Base-by-base conservation (phyloP, 768 basidiomycete species). In the Coprinopsis strossmayeri region DNA sequence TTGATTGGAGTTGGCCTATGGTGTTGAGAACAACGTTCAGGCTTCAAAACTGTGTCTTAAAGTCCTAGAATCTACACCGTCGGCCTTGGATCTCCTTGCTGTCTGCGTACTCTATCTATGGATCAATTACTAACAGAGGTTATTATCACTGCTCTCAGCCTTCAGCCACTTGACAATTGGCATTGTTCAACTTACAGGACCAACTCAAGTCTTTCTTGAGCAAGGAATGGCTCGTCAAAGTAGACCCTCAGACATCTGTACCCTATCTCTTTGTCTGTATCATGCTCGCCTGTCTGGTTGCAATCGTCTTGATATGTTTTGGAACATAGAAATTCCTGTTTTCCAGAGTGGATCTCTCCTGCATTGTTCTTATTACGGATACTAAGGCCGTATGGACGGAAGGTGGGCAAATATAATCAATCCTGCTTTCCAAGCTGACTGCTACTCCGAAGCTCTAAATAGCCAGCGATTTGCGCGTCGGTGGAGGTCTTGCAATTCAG, bases 191-290 rank as follows among this genome's bases (percentile, higher is more conserved):
- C 46, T 32, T 51, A n/a, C n/a, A 88, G 86, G 77, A 79, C 41
- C 71, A 79, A 48, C 67, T 73, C 27, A 79, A 78, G 46, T 59
- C 63, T 27, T 71, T 89, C 26, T 66, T 84, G 24, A 67, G 66
- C 48, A 84, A 81, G 60, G 85, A 88, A 62, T 90, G 87, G 87
- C 70, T 89, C 11, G 78, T 77, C 26, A 87, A 84, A 61, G 67
- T 74, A 44, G 81, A 88, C 58, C 67, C 69, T 30, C 68, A 68
- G 38, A 75, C 68, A 13, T 81, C 84, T 1, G 78, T 70, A 1
- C 81, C 86, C 27, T 89, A 88, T 64, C 75, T 90, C 54, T 66
- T 88, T 57, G 87, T 89, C 61, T 57, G 82, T 79, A 34, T 41
- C 32, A 38, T 11, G 23, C 23, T n/a, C 23, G 30, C 34, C 52